phyloP scores from a whole-genome alignment of 2,329 filamentous ascomycete species.

The Raffaelea ambrosiae region DNA sequence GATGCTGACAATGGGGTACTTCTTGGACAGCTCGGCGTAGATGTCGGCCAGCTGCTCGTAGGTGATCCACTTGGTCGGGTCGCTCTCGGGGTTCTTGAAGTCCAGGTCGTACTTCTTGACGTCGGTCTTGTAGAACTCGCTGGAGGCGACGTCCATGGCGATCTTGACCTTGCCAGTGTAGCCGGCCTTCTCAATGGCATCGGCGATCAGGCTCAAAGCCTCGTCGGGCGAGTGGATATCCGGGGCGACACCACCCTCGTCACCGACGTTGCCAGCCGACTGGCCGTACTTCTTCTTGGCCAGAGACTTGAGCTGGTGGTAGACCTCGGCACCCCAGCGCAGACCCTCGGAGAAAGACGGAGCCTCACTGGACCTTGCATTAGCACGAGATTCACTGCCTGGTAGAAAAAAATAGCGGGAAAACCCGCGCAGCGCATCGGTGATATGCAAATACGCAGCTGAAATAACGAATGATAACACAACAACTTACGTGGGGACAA shows the following conservation, averaged over 20 bases:
- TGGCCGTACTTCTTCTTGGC: slow-evolving; percentile 99
- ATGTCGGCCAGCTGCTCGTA: slow-evolving; percentile 93
- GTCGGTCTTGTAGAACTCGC: slow-evolving; percentile 97
- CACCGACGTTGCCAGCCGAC: slow-evolving; percentile 96
- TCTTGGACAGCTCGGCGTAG: slow-evolving; percentile 79
- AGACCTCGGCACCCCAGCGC: slow-evolving; percentile 93
- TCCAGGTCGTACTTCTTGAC: slow-evolving; percentile 99
- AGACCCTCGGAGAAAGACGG: slow-evolving; percentile 91
- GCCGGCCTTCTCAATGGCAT: slow-evolving; percentile 87
- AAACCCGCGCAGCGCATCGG: no score
- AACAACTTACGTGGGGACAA: slow-evolving; percentile 63
- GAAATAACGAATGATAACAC: not conserved
- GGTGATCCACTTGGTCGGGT: slow-evolving; percentile 94
- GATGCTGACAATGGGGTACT: slow-evolving; percentile 98
- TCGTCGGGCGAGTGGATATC: slow-evolving; percentile 97
- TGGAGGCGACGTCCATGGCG: slow-evolving; percentile 97
- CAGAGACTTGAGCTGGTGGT: slow-evolving; percentile 93
- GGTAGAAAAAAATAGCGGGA: not conserved
- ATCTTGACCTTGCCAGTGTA: slow-evolving; percentile 97
- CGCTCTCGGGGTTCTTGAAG: slow-evolving; percentile 99
- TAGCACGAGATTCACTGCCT: slow-evolving; percentile 1
- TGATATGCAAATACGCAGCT: not conserved
- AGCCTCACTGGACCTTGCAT: slow-evolving; percentile 49
- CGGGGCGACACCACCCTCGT: slow-evolving; percentile 98
- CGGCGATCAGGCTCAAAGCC: slow-evolving; percentile 91